phyloP scores from a whole-genome alignment of 2,329 filamentous ascomycete genomes.

The Pseudogymnoascus sp. region DNA sequence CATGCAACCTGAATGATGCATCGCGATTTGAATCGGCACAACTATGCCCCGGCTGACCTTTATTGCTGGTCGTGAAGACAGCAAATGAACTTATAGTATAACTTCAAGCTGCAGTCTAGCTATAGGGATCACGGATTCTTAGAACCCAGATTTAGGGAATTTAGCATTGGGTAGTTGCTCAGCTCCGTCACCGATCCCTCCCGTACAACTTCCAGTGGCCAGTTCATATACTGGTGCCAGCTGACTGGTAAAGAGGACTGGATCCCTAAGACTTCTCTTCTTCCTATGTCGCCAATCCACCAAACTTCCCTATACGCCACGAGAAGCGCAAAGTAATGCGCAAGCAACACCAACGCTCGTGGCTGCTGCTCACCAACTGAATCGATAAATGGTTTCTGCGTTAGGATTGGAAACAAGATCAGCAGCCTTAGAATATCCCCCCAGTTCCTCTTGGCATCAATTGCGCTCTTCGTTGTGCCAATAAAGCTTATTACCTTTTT shows the following conservation, averaged over 20 bases:
- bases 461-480: slow-evolving; percentile 13
- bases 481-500: slow-evolving; percentile 17
- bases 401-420: slow-evolving; percentile 15
- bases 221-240: slow-evolving; percentile 17
- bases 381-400: slow-evolving; percentile 16
- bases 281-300: slow-evolving; percentile 28
- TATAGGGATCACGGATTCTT: background rate
- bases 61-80: too few relatives aligned
- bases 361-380: slow-evolving; percentile 17
- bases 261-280: slow-evolving; percentile 17
- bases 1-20: background rate
- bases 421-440: slow-evolving; percentile 12
- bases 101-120: background rate
- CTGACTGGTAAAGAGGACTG: slow-evolving; percentile 12
- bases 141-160: background rate
- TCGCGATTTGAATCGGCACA: background rate
- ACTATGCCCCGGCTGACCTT: background rate
- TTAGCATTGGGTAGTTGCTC: background rate
- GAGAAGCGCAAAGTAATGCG: slow-evolving; percentile 30
- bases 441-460: slow-evolving; percentile 10
- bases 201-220: slow-evolving; percentile 15
- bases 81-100: background rate
- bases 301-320: slow-evolving; percentile 29
- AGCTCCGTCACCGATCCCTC: slow-evolving; percentile 10
- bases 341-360: slow-evolving; percentile 21